Percentiles rank a stretch among this genome's conserved stretches.
Evolutionary conservation across 768 basidiomycete genomes (phyloP).

Genomic region (Sistotremastrum suecicum): DNA sequence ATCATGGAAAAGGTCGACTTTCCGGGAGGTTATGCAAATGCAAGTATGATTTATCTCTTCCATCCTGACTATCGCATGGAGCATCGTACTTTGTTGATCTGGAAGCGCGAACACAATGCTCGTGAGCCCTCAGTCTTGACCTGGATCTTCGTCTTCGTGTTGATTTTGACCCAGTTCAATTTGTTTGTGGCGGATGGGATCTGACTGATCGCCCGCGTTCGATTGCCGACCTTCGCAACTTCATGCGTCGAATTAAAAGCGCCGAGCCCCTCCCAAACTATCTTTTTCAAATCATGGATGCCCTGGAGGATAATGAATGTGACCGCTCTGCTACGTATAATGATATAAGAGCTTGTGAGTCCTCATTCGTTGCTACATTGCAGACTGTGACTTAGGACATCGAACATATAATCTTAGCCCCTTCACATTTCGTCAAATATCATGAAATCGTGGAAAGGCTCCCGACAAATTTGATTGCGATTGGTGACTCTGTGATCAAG

Average conservation of each 20-base stretch:
- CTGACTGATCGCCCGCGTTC: background rate
- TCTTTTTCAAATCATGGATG: constrained; percentile 14
- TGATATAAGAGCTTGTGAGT: constrained; percentile 10
- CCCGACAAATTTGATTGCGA: constrained; percentile 19
- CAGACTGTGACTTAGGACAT: background rate
- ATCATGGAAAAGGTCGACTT: constrained; percentile 9
- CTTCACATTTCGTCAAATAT: constrained; percentile 14
- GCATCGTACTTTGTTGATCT: constrained; percentile 5
- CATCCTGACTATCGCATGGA: constrained; percentile 6
- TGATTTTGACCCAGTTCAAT: background rate
- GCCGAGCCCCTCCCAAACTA: constrained; percentile 14
- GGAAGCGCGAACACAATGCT: constrained; percentile 7
- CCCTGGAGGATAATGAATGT: constrained; percentile 13
- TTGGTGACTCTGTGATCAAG: constrained; percentile 22
- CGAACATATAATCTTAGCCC: constrained; percentile 6
- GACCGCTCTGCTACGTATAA: constrained; percentile 7
- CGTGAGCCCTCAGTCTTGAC: constrained; percentile 5
- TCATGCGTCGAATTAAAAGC: background rate
- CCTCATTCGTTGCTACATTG: no score
- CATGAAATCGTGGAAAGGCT: constrained; percentile 11
- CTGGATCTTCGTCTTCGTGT: no score
- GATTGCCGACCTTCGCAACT: no score
- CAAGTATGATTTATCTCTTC: constrained; percentile 6
- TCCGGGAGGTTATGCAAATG: constrained; percentile 8
- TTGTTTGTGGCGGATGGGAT: constrained; percentile 4